phyloP scores from a whole-genome alignment of 805 yeast genomes.

The Metschnikowia anglica region DNA sequence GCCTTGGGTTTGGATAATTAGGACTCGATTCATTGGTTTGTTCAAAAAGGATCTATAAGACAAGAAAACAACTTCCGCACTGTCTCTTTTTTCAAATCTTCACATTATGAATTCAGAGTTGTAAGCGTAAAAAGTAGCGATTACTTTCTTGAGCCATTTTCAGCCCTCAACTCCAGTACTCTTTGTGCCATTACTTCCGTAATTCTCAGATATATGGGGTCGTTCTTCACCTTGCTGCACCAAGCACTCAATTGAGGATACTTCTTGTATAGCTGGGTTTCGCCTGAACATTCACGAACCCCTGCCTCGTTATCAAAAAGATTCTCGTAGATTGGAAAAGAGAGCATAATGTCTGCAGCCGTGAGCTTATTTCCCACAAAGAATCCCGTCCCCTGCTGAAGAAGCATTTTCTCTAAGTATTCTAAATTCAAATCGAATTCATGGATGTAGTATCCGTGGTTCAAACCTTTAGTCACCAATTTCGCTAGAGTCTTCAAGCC shows the following conservation, averaged over 20 bases:
- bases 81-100: too few relatives aligned
- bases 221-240: slow-evolving; percentile 33
- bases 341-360: slow-evolving; percentile 56
- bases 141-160: not conserved
- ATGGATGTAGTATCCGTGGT: slow-evolving; percentile 47
- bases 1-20: slow-evolving; percentile 39
- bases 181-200: slow-evolving; percentile 33
- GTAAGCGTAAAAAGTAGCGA: too few relatives aligned
- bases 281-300: slow-evolving; percentile 35
- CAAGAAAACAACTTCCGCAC: too few relatives aligned
- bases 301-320: slow-evolving; percentile 34
- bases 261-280: slow-evolving; percentile 31
- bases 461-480: slow-evolving; percentile 45
- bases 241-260: slow-evolving; percentile 41
- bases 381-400: slow-evolving; percentile 31
- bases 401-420: slow-evolving; percentile 42
- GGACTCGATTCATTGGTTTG: not conserved
- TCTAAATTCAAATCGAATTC: slow-evolving; percentile 44
- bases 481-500: slow-evolving; percentile 47
- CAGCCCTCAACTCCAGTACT: slow-evolving; percentile 20
- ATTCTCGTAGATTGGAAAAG: slow-evolving; percentile 41
- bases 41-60: too few relatives aligned
- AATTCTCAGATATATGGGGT: slow-evolving; percentile 35
- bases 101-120: too few relatives aligned
- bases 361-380: slow-evolving; percentile 52